These are phyloP conservation scores for Suhomyces maxii DNA, from an alignment of 1,139 yeast species.

Conservation along the genomic window DNA sequence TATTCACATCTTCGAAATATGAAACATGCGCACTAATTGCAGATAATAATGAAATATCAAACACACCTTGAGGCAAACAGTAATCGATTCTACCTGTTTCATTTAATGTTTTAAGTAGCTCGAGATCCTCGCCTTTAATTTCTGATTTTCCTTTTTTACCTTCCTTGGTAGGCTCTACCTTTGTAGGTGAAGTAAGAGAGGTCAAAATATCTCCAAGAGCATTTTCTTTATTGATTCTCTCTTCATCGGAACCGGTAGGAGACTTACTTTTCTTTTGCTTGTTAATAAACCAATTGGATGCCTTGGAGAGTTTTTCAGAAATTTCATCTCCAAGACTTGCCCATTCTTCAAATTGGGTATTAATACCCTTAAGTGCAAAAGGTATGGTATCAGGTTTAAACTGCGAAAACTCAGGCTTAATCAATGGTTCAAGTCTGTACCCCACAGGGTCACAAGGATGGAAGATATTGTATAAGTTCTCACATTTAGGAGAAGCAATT, in stretches of 20 bases:
- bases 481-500: slow-evolving; percentile 50
- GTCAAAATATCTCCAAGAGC: slow-evolving; percentile 48
- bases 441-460: slow-evolving; percentile 92
- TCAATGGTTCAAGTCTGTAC: slow-evolving; percentile 80
- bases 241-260: slow-evolving; percentile 16
- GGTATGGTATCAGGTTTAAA: slow-evolving; percentile 63
- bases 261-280: slow-evolving; percentile 16
- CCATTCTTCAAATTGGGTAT: slow-evolving; percentile 44
- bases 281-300: slow-evolving; percentile 45
- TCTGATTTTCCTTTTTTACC: slow-evolving; percentile 20
- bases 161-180: slow-evolving; percentile 19
- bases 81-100: slow-evolving; percentile 80
- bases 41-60: slow-evolving; percentile 75
- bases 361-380: slow-evolving; percentile 50
- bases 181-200: slow-evolving; percentile 27
- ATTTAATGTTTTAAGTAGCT: slow-evolving; percentile 49
- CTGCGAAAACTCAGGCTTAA: slow-evolving; percentile 53
- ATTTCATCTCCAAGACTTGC: slow-evolving; percentile 46
- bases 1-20: slow-evolving; percentile 83
- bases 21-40: slow-evolving; percentile 87
- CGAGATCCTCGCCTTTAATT: slow-evolving; percentile 29
- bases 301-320: slow-evolving; percentile 45
- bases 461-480: slow-evolving; percentile 70
- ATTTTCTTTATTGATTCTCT: slow-evolving; percentile 32
- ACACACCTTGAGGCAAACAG: slow-evolving; percentile 72